These are phyloP conservation scores for Parachaetomium inaequale DNA, from an alignment of 495 filamentous ascomycete genomes.

Conservation along the genomic window DNA sequence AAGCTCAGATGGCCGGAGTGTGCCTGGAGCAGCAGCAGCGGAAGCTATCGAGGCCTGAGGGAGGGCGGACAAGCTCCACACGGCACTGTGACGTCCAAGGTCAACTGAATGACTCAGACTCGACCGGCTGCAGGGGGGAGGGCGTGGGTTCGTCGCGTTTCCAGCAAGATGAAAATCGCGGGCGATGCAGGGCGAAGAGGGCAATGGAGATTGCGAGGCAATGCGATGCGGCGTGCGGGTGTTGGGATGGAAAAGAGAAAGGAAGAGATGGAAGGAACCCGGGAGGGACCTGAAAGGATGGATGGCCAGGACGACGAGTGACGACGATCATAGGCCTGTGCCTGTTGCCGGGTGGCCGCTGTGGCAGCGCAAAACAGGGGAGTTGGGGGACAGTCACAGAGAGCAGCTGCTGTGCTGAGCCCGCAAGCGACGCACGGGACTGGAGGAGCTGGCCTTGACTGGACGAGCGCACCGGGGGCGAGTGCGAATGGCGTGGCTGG, in stretches of 20 bases:
- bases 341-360: conserved; percentile 13
- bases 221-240: background rate
- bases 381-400: conserved; percentile 3
- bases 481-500: conserved; percentile 18
- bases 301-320: conserved; percentile 10
- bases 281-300: conserved; percentile 17
- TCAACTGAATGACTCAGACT: conserved; percentile 42
- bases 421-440: conserved; percentile 13
- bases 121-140: conserved; percentile 21
- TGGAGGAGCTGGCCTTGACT: conserved; percentile 2
- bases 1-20: conserved; percentile 2
- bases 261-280: conserved; percentile 24
- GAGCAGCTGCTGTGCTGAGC: conserved; percentile 7
- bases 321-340: conserved; percentile 19
- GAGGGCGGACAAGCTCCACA: conserved; percentile 23
- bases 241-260: conserved; percentile 13
- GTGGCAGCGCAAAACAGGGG: background rate
- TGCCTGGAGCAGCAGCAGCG: background rate
- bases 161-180: background rate
- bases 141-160: background rate
- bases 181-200: background rate
- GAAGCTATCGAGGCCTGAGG: conserved; percentile 18
- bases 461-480: background rate
- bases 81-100: conserved; percentile 37
- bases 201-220: conserved; percentile 13